phyloP scores from a whole-genome alignment of 2,329 filamentous ascomycete genomes.

The Clarireedia homoeocarpa region DNA sequence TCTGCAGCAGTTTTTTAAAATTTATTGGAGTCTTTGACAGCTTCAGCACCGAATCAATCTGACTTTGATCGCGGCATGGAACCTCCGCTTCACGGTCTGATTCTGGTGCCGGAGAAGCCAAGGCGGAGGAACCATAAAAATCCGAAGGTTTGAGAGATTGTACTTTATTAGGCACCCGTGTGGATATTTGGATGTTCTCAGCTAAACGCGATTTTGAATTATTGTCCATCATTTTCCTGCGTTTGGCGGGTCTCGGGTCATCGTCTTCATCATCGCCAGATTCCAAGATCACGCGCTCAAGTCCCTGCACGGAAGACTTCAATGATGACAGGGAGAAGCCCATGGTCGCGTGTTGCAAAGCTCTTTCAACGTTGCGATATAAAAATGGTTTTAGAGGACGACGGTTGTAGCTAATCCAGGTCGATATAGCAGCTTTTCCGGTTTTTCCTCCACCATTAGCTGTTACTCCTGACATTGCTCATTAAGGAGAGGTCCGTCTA shows the following conservation, averaged over 20 bases:
- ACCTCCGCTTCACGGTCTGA: not conserved
- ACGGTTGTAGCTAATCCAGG: slow-evolving; percentile 7
- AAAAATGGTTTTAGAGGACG: slow-evolving; percentile 13
- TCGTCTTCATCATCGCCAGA: slow-evolving; percentile 21
- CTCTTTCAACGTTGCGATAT: slow-evolving; percentile 20
- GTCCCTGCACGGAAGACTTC: slow-evolving; percentile 1
- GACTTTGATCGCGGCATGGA: not conserved
- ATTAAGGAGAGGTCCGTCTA: slow-evolving; percentile 11
- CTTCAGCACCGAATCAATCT: slow-evolving; percentile 3
- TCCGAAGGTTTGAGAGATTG: slow-evolving; percentile 13
- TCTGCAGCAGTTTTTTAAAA: slow-evolving; percentile 18
- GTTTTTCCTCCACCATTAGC: slow-evolving; percentile 14
- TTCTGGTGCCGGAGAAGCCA: not conserved
- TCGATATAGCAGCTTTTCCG: slow-evolving; percentile 9
- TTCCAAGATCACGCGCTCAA: slow-evolving; percentile 6
- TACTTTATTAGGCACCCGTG: slow-evolving; percentile 7
- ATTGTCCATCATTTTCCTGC: slow-evolving; percentile 13
- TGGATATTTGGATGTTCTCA: slow-evolving; percentile 10
- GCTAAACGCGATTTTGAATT: not conserved
- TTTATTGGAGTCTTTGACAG: slow-evolving; percentile 10
- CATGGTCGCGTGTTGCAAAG: slow-evolving; percentile 15
- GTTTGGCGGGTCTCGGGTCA: slow-evolving; percentile 19
- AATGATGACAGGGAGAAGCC: slow-evolving; percentile 17
- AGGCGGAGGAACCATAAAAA: slow-evolving; percentile 13
- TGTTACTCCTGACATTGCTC: slow-evolving; percentile 18